Evolutionary conservation across 2,329 filamentous ascomycete genomes (phyloP).

Genomic region (Teratosphaeria pseudoeucalypti): DNA sequence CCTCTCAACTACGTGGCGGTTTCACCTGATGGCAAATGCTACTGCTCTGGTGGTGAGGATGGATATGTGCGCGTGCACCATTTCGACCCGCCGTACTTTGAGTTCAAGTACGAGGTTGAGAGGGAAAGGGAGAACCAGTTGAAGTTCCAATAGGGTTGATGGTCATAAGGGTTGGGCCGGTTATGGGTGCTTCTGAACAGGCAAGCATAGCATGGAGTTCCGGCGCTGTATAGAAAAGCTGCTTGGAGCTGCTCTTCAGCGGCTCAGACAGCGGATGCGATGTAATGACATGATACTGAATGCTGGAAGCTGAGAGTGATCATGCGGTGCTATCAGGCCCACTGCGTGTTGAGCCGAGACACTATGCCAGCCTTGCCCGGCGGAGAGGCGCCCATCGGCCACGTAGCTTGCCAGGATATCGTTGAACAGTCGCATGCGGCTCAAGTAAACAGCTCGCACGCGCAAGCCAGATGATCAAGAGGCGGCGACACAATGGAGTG

Average conservation of each 20-base stretch:
- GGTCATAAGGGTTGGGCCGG: not conserved
- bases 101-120: slow-evolving; percentile 98
- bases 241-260: not conserved
- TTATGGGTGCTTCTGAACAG: not conserved
- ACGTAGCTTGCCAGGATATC: too few relatives aligned
- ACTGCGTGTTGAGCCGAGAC: not conserved
- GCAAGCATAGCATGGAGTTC: not conserved
- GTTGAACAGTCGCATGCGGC: too few relatives aligned
- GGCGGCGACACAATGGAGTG: too few relatives aligned
- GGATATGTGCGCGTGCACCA: slow-evolving; percentile 97
- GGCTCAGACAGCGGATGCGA: not conserved
- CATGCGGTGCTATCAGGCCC: not conserved
- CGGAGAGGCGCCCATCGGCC: too few relatives aligned
- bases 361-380: not conserved
- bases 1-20: slow-evolving; percentile 92
- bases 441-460: too few relatives aligned
- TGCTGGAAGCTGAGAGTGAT: not conserved
- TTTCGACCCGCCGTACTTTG: slow-evolving; percentile 97
- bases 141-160: slow-evolving; percentile 2
- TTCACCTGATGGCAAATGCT: slow-evolving; percentile 81
- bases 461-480: too few relatives aligned
- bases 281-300: not conserved
- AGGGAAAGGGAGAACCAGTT: slow-evolving; percentile 49
- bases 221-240: not conserved
- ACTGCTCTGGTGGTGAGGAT: slow-evolving; percentile 93